Evolutionary conservation across 2,329 filamentous ascomycete genomes (phyloP).

Genomic region (Diaporthe capsici): DNA sequence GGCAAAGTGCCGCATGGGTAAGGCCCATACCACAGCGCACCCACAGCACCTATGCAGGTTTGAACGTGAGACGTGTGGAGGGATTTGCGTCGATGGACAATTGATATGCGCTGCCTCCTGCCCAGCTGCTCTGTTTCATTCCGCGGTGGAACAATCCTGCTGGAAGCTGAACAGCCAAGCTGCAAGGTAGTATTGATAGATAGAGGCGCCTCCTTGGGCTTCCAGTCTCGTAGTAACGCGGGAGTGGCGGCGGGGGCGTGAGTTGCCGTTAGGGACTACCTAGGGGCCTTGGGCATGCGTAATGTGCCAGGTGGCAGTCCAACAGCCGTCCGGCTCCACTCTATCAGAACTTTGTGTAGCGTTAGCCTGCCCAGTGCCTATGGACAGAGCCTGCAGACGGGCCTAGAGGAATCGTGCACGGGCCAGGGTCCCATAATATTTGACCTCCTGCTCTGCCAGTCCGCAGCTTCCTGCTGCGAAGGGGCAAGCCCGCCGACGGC

Average conservation of each 20-base stretch:
- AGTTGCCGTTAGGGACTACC: slow-evolving; percentile 24
- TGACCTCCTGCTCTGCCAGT: slow-evolving; percentile 31
- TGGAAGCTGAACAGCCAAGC: background rate
- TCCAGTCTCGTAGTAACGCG: background rate
- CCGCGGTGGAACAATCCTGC: background rate
- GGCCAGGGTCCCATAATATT: slow-evolving; percentile 27
- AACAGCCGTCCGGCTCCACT: slow-evolving; percentile 25
- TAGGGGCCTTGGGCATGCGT: background rate
- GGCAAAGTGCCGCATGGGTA: slow-evolving; percentile 1
- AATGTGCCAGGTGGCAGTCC: slow-evolving; percentile 21
- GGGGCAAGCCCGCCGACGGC: slow-evolving; percentile 29
- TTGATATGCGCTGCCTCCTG: background rate
- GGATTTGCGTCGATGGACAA: background rate
- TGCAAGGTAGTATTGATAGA: background rate
- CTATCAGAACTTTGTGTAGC: slow-evolving; percentile 33
- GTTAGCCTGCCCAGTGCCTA: slow-evolving; percentile 8
- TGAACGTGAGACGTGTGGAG: slow-evolving; percentile 2
- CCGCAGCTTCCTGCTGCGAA: background rate
- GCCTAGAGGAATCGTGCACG: slow-evolving; percentile 18
- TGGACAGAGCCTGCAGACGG: background rate
- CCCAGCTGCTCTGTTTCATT: slow-evolving; percentile 6
- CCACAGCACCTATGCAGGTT: slow-evolving; percentile 6
- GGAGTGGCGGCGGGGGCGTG: background rate
- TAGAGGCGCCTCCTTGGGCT: background rate
- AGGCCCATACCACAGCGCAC: background rate